Evolutionary conservation across 192 early-diverging fungal genomes (phyloP), one percentile per base, ranked within the genome.

Genomic region (Linnemannia zychae): DNA sequence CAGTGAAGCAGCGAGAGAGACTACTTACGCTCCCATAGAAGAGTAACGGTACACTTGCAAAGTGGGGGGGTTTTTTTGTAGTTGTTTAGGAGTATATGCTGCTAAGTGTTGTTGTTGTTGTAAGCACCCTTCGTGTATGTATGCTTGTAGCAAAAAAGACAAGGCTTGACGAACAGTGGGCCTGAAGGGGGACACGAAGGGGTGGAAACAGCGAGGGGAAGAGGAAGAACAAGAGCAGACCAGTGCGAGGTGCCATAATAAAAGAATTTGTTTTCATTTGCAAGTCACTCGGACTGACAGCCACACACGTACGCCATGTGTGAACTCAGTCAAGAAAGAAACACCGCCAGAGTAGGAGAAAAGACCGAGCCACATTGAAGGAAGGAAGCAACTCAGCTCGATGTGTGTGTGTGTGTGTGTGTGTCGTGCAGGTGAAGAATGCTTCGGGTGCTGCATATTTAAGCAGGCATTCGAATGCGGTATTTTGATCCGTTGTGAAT

Each of bases 11-110:
- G 11, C 47, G 13, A 28, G 67, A 22, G 7, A 50, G 47, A 72
- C 20, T 52, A 76, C 81, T 72, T 82, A 76, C 75, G 71, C 75
- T 77, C 75, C 81, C 75, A 82, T 77, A 67, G 75, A 36, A 34
- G 72, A 48, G 7, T 15, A 7, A 36, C 31, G 57, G 33, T 34
- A 49, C 63, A 40, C 34, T 6, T 22, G 20, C 28, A 31, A 46
- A 40, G n/a, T 7, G 34, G 16, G 53, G 18, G 33, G 7, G 34
- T 63, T 36, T 24, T 75, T 47, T 13, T 24, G 50, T 60, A 16
- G 24, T 37, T 66, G 15, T 38, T 34, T 24, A 75, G 74, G 16
- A 68, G 22, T 77, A 28, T 52, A 48, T 40, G 40, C 18, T 37
- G 2, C 22, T 70, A 49, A 71, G 37, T 36, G 34, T n/a, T 36